Evolutionary conservation across 2,329 filamentous ascomycete species (phyloP), one percentile per base, ranked within the genome.

Genomic region (Xylaria sp.): DNA sequence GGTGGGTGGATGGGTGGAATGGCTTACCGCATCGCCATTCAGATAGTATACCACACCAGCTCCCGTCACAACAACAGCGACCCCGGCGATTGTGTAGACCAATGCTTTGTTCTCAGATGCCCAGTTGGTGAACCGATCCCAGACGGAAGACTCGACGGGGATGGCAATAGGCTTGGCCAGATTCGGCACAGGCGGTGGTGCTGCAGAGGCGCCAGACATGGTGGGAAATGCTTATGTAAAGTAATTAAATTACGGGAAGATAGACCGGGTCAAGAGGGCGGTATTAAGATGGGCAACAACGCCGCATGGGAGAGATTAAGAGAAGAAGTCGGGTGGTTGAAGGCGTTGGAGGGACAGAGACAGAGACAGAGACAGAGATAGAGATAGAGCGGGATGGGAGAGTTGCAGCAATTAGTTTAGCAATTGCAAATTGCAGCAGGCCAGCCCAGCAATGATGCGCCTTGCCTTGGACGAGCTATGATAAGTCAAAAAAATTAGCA

Each of bases 31-130:
- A 74, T 87, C 85, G 70, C 81, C 83, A 71, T 83, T 91, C 73
- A 97, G 85, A 81, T 97, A 98, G 85, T 98, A 99, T 78, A 97
- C 91, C 50, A 93, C 93, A 74, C 96, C 95, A 39, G 94, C 95
- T 69, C 93, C 93, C 15, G 93, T 96, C 65, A 97, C 92, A 50
- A 97, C 93, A 56, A 97, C 88, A 62, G 95, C 95, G 68, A 97
- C 92, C 77, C 96, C 96, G 64, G 95, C 96, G 82, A 98, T 93
- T 73, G 96, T 97, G 82, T 97, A 99, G 71, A 97, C 94, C 63
- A 95, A 87, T 56, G 93, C 92, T 85, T 97, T 98, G 84, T 99
- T 94, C 80, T 98, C 95, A 2, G 94, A 93, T 15, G 92, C 94
- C 95, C 96, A 99, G 78, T 85, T 90, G 73, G 94, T 91, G 82